These are phyloP conservation scores for Albizia julibrissin DNA, from an alignment of 306 rosid genomes.

Conservation along the genomic window DNA sequence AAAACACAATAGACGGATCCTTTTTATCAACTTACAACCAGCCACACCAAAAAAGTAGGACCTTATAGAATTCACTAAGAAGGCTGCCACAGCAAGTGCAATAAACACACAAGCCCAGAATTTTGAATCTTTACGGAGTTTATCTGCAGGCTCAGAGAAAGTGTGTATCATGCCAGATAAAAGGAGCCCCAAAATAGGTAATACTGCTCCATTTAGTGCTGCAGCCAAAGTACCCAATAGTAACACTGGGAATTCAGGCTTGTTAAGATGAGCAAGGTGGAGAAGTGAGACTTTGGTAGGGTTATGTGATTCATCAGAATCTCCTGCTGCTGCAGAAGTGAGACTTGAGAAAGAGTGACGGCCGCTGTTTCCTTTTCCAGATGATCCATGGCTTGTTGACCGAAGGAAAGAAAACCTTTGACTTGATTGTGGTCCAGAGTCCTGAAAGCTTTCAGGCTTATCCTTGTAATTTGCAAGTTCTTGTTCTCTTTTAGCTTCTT, in stretches of 20 bases:
- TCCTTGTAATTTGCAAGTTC: conserved; percentile 42
- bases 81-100: conserved; percentile 41
- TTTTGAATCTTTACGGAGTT: conserved; percentile 67
- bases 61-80: conserved; percentile 40
- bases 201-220: conserved; percentile 45
- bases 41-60: conserved; percentile 56
- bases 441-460: conserved; percentile 32
- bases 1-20: conserved; percentile 50
- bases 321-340: conserved; percentile 18
- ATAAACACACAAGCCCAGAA: conserved; percentile 71
- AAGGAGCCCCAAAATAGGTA: conserved; percentile 63
- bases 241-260: conserved; percentile 77
- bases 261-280: conserved; percentile 75
- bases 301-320: conserved; percentile 36
- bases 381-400: conserved; percentile 54
- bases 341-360: conserved; percentile 48
- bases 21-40: conserved; percentile 49
- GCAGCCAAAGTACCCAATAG: conserved; percentile 71
- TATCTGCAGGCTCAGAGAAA: conserved; percentile 62
- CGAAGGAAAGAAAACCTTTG: conserved; percentile 41
- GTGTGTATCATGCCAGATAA: conserved; percentile 54
- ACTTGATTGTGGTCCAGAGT: conserved; percentile 50
- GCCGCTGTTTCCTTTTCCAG: conserved; percentile 58
- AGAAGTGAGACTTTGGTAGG: conserved; percentile 56
- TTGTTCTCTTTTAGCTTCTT: conserved; percentile 44